Evolutionary conservation across 768 basidiomycete genomes (phyloP), one percentile per base, ranked within the genome.

Genomic region (Rhodosporidiobolus sp.): DNA sequence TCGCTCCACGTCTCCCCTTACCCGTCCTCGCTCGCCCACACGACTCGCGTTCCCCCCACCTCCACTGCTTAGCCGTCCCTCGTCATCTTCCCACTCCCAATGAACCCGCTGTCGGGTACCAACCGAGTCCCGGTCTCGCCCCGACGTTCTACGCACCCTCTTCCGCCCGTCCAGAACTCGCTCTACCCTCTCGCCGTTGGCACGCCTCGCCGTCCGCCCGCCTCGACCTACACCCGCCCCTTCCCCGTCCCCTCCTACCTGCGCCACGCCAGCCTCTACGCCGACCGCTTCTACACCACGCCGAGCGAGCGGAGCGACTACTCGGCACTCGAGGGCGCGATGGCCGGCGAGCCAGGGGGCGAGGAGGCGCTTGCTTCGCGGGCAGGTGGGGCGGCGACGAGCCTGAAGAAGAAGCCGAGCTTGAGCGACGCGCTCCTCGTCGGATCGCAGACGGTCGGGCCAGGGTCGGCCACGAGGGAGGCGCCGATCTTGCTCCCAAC

Each of bases 161-260:
- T 43, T 7, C 38, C 38, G 14, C 38, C n/a, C n/a, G n/a, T 43
- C 8, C 38, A 43, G 38, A 43, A 43, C 38, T 14, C 38, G 38
- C 38, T 43, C 38, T 43, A 7, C 38, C 38, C 38, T n/a, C 24
- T 57, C 38, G 38, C 38, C 38, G 14, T 43, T 43, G 38, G 38
- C 38, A 43, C 38, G 8, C 38, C 38, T 43, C 38, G 38, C 38
- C 38, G 38, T 14, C 38, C 38, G 38, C 38, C 38, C 38, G 14
- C 38, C 38, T 43, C 38, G 38, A 43, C 38, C 38, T 43, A 43
- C 38, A 43, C 38, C 14, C 70, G 32, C 11, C 60, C 70, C 10
- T 78, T 78, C 69, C 58, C 70, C n/a, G 35, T 69, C n/a, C 77
- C 77, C 0, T 4, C 28, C n/a, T 78, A 78, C 63, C 69, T 78